Conservation (phyloP, 2,329 filamentous ascomycete genomes). For the Ramularia collo-cygni region DNA sequence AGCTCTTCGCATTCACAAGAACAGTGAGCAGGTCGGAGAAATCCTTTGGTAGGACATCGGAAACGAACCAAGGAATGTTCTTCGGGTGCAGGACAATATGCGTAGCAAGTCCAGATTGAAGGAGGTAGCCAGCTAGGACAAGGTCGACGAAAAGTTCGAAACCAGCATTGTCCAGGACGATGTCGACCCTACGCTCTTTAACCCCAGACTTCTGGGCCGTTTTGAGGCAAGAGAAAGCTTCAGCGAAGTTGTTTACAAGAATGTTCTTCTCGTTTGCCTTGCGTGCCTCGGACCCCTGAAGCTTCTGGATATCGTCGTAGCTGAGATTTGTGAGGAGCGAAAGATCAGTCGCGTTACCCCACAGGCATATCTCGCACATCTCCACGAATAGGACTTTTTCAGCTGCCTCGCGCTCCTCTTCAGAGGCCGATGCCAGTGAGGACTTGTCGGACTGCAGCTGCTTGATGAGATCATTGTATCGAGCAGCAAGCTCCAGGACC, state of each 20-base stretch:
- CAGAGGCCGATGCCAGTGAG: constrained; percentile 36
- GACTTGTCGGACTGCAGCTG: constrained; percentile 54
- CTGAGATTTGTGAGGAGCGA: constrained; percentile 83
- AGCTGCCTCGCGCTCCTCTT: constrained; percentile 54
- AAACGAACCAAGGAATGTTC: constrained; percentile 96
- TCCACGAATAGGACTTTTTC: constrained; percentile 78
- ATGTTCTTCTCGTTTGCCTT: constrained; percentile 89
- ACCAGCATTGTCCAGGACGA: constrained; percentile 93
- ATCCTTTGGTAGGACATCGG: constrained; percentile 81
- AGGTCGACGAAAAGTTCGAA: constrained; percentile 97
- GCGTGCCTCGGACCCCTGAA: constrained; percentile 81
- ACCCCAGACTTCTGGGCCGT: constrained; percentile 57
- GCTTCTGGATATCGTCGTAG: constrained; percentile 93
- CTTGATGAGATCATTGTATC: constrained; percentile 66
- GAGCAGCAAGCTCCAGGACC: constrained; percentile 71
- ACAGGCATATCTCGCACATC: constrained; percentile 94
- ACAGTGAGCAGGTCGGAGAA: constrained; percentile 76
- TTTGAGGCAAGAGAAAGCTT: constrained; percentile 63
- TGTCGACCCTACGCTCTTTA: constrained; percentile 71
- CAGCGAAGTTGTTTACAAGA: constrained; percentile 72
- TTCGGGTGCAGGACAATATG: constrained; percentile 87
- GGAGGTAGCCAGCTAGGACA: constrained; percentile 81
- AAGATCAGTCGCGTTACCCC: constrained; percentile 94
- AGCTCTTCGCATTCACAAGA: constrained; percentile 66
- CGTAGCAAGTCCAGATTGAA: constrained; percentile 78